phyloP scores from a whole-genome alignment of 2,329 filamentous ascomycete genomes.

The Didymella glomerata region DNA sequence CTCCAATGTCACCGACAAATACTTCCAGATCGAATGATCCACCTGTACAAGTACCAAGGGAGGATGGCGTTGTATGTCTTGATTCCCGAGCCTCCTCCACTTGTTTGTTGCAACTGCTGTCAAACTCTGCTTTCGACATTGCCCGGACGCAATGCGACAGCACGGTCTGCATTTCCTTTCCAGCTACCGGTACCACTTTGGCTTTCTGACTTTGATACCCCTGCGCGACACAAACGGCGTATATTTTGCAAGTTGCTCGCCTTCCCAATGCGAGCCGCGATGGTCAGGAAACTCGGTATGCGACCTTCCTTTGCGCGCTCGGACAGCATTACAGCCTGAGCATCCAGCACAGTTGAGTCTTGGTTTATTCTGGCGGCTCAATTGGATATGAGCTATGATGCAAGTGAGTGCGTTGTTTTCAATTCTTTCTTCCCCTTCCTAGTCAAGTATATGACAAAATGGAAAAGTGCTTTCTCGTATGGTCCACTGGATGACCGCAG shows the following conservation, averaged over 20 bases:
- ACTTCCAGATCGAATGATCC: constrained; percentile 2
- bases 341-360: not conserved
- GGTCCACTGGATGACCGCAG: not conserved
- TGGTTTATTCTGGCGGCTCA: not conserved
- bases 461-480: not conserved
- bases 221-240: not conserved
- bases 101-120: constrained; percentile 1
- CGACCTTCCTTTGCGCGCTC: not conserved
- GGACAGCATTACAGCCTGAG: not conserved
- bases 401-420: not conserved
- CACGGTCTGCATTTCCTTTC: not conserved
- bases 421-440: not conserved
- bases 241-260: not conserved
- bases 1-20: constrained; percentile 11
- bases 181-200: not conserved
- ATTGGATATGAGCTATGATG: not conserved
- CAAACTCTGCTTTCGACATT: not conserved
- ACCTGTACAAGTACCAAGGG: constrained; percentile 7
- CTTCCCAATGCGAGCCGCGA: not conserved
- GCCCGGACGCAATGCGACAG: not conserved
- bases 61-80: constrained; percentile 9
- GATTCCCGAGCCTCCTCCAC: not conserved
- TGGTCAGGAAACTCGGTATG: not conserved
- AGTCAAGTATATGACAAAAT: not conserved
- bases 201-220: not conserved